phyloP scores from a whole-genome alignment of 2,329 filamentous ascomycete species.

The Ascomycota sp. region DNA sequence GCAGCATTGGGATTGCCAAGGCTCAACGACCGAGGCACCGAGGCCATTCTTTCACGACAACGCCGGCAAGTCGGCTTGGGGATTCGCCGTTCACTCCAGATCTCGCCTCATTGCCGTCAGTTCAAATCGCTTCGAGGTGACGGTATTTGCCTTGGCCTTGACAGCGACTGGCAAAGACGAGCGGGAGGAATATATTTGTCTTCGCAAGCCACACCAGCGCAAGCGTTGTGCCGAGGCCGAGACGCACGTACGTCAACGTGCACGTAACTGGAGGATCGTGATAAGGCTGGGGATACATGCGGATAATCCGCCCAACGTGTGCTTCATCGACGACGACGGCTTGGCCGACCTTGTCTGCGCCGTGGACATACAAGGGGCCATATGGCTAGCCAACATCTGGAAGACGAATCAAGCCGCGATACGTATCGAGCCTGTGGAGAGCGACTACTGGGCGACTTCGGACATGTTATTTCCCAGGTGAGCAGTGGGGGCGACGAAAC shows the following conservation, averaged over 20 bases:
- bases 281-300: slow-evolving; percentile 18
- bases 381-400: slow-evolving; percentile 35
- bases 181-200: slow-evolving; percentile 1
- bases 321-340: slow-evolving; percentile 27
- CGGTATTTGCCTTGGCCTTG: slow-evolving; percentile 30
- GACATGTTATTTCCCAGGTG: slow-evolving; percentile 11
- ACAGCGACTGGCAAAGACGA: slow-evolving; percentile 2
- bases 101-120: slow-evolving; percentile 76
- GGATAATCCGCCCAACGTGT: slow-evolving; percentile 31
- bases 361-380: slow-evolving; percentile 25
- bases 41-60: slow-evolving; percentile 51
- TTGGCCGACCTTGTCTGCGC: slow-evolving; percentile 28
- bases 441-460: slow-evolving; percentile 8
- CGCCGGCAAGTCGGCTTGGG: slow-evolving; percentile 71
- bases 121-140: slow-evolving; percentile 44
- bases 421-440: slow-evolving; percentile 5
- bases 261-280: slow-evolving; percentile 28
- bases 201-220: slow-evolving; percentile 2
- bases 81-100: slow-evolving; percentile 58
- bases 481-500: slow-evolving; percentile 1
- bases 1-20: background rate
- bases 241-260: slow-evolving; percentile 17
- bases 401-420: slow-evolving; percentile 10
- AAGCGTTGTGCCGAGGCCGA: slow-evolving; percentile 6
- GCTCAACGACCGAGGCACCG: slow-evolving; percentile 7